Evolutionary conservation across 2,329 filamentous ascomycete genomes (phyloP).

Genomic region (Cladophialophora chaetospira): DNA sequence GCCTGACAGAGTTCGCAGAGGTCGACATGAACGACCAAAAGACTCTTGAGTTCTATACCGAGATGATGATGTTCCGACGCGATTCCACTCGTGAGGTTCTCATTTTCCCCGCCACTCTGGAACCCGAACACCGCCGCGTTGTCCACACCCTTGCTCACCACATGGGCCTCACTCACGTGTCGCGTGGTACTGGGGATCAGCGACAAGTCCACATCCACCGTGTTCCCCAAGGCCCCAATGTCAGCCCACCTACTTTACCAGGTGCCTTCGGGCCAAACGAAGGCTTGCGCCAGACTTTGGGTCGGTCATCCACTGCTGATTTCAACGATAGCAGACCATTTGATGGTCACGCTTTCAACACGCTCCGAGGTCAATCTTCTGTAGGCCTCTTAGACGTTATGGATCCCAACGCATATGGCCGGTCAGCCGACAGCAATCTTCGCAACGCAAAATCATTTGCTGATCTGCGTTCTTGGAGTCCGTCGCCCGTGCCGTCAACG

Average conservation of each 20-base stretch:
- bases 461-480: slow-evolving; percentile 90
- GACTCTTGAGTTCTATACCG: slow-evolving; percentile 84
- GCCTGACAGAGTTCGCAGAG: slow-evolving; percentile 52
- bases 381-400: slow-evolving; percentile 81
- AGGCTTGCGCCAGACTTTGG: slow-evolving; percentile 78
- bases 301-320: slow-evolving; percentile 94
- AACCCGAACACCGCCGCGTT: slow-evolving; percentile 80
- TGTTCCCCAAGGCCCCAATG: slow-evolving; percentile 50
- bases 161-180: slow-evolving; percentile 88
- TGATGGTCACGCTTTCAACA: slow-evolving; percentile 65
- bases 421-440: slow-evolving; percentile 68
- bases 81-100: slow-evolving; percentile 75
- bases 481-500: slow-evolving; percentile 86
- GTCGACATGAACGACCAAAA: slow-evolving; percentile 90
- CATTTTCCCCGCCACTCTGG: slow-evolving; percentile 78
- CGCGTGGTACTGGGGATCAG: slow-evolving; percentile 82
- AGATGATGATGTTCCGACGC: slow-evolving; percentile 85
- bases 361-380: slow-evolving; percentile 71
- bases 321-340: slow-evolving; percentile 81
- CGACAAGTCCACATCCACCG: slow-evolving; percentile 87
- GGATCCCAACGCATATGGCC: slow-evolving; percentile 69
- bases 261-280: slow-evolving; percentile 64
- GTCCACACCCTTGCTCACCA: slow-evolving; percentile 95
- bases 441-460: slow-evolving; percentile 95
- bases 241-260: slow-evolving; percentile 59